Base-by-base conservation (phyloP, 306 rosid species). In the Crataegus laevigata region DNA sequence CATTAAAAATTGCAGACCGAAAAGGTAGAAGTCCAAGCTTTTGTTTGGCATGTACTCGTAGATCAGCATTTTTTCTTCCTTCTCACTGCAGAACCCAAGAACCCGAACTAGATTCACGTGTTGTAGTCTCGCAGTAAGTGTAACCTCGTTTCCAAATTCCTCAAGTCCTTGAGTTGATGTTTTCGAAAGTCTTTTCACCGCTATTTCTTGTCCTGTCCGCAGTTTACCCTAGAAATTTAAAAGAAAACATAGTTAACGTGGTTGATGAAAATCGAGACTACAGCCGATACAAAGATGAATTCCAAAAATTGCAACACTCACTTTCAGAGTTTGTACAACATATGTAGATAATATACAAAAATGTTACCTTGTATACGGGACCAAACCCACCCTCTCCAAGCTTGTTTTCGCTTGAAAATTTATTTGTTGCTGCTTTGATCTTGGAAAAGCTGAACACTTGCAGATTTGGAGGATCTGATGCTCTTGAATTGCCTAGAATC, bases 101-200 rank as follows among this genome's bases (percentile, higher is more conserved):
- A 84, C 81, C 58, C 79, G 72, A 30, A 74, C 85, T 68, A 84
- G 88, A 59, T 88, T 84, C 26, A 82, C 83, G 59, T 86, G 93
- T 29, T 86, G 86, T 3, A 86, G 72, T 75, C 88, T 80, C 30
- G 87, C 87, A 2, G 82, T 82, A 51, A 84, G 81, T 17, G 77
- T 60, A 43, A 85, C 85, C 74, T 89, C 93, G 64, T 83, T 87
- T 71, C 77, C 47, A 51, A 89, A 87, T 66, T 89, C 89, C 68
- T 81, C 83, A 28, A 67, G 72, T 36, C 89, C 89, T 71, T 87
- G 89, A 52, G 63, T 73, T 4, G 89, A 89, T 12, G 83, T 62
- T 68, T 79, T 79, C 24, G 89, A 87, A 61, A 85, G 78, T 40
- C 78, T 82, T 62, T 87, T 89, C 28, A 85, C 85, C 1, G 93